These are phyloP conservation scores for Pyronema omphalodes DNA, from an alignment of 495 filamentous ascomycete genomes.

Conservation along the genomic window DNA sequence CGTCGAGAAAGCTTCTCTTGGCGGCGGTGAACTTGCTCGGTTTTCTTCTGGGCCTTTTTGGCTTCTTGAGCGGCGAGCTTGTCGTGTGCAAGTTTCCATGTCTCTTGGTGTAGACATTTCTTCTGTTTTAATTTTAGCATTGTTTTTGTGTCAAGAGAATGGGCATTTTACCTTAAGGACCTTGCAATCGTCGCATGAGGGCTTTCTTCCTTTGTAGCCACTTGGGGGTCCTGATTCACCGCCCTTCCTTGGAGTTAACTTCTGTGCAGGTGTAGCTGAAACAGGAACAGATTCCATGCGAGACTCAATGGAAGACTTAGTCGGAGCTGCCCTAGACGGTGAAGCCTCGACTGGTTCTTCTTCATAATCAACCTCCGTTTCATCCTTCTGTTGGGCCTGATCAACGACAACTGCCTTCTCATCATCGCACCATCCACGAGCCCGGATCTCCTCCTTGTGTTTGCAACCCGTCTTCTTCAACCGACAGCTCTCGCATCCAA, in stretches of 20 bases:
- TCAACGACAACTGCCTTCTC: background rate
- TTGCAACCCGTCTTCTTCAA: constrained; percentile 23
- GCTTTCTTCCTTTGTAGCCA: constrained; percentile 22
- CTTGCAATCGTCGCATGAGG: constrained; percentile 22
- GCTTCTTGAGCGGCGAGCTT: constrained; percentile 2
- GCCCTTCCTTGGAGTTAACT: background rate
- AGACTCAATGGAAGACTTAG: background rate
- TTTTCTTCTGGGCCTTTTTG: constrained; percentile 1
- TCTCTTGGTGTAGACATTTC: constrained; percentile 20
- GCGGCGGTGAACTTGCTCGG: constrained; percentile 1
- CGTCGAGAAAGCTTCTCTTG: constrained; percentile 1
- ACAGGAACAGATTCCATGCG: background rate
- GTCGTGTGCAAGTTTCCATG: constrained; percentile 19
- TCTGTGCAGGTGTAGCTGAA: constrained; percentile 1
- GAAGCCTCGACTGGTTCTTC: background rate
- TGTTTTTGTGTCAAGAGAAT: background rate
- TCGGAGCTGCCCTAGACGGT: background rate
- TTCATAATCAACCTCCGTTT: constrained; percentile 8
- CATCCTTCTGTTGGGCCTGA: background rate
- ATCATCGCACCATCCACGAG: constrained; percentile 11
- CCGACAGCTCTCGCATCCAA: constrained; percentile 20
- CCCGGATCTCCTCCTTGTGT: constrained; percentile 18
- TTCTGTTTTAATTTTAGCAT: constrained; percentile 13
- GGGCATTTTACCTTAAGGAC: constrained; percentile 17
- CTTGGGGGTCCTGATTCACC: constrained; percentile 12